Conservation (phyloP, 768 basidiomycete species). For the Calocybe gangraenosa region DNA sequence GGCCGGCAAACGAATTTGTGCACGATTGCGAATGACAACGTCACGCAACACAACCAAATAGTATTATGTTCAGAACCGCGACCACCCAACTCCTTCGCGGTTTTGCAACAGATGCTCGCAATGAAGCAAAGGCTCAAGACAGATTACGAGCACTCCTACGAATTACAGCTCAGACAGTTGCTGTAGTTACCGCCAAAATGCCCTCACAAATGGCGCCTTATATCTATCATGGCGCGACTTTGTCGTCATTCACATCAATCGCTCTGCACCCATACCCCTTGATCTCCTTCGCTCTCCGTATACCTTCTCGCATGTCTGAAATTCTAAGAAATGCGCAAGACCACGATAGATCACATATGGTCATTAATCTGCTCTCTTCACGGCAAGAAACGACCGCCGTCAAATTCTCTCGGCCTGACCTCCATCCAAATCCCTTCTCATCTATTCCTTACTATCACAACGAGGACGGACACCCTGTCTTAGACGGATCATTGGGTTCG, state of each 20-base stretch:
- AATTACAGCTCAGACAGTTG: slow-evolving; percentile 80
- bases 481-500: slow-evolving; percentile 61
- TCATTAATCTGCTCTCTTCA: slow-evolving; percentile 77
- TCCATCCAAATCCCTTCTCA: slow-evolving; percentile 57
- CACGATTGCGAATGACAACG: background rate
- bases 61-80: slow-evolving; percentile 9
- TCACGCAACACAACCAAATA: slow-evolving; percentile 6
- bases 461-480: slow-evolving; percentile 53
- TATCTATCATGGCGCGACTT: slow-evolving; percentile 81
- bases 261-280: slow-evolving; percentile 86
- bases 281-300: slow-evolving; percentile 83
- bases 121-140: slow-evolving; percentile 11
- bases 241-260: slow-evolving; percentile 91
- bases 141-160: slow-evolving; percentile 60
- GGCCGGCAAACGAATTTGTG: background rate
- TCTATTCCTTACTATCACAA: slow-evolving; percentile 28
- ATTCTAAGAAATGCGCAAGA: slow-evolving; percentile 35
- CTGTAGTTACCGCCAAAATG: slow-evolving; percentile 74
- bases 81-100: slow-evolving; percentile 12
- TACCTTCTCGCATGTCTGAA: slow-evolving; percentile 85
- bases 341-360: slow-evolving; percentile 46
- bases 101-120: slow-evolving; percentile 8
- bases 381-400: slow-evolving; percentile 58
- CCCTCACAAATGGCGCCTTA: slow-evolving; percentile 23
- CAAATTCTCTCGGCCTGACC: slow-evolving; percentile 69